These are phyloP conservation scores for Hypoxylon intermedium DNA, from an alignment of 495 filamentous ascomycete species.

Conservation along the genomic window DNA sequence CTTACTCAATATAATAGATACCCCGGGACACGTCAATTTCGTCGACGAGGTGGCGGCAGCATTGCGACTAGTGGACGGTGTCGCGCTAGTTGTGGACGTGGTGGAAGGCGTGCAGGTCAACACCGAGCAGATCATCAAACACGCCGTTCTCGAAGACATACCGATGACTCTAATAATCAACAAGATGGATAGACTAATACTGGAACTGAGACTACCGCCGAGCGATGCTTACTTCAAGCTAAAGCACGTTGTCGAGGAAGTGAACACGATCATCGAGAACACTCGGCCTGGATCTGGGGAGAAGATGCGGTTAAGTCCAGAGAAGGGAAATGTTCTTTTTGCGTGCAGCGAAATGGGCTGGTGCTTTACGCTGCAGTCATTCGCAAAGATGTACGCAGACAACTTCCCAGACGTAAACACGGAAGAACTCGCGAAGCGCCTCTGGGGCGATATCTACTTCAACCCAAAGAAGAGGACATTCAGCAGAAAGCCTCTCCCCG, in stretches of 20 bases:
- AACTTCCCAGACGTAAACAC: conserved; percentile 81
- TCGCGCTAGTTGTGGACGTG: conserved; percentile 92
- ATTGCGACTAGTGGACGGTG: conserved; percentile 85
- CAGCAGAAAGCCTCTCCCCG: conserved; percentile 73
- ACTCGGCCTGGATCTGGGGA: conserved; percentile 84
- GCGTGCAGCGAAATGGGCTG: conserved; percentile 92
- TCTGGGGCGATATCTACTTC: conserved; percentile 98
- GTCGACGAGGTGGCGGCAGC: conserved; percentile 94
- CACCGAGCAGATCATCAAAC: conserved; percentile 95
- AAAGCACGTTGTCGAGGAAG: conserved; percentile 96
- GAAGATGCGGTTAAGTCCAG: conserved; percentile 82
- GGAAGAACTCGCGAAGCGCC: conserved; percentile 75
- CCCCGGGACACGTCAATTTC: conserved; percentile 97
- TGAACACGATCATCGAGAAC: conserved; percentile 93
- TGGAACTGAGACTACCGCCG: conserved; percentile 94
- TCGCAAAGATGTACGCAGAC: conserved; percentile 94
- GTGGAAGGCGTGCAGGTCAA: conserved; percentile 98
- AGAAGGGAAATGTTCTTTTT: conserved; percentile 97
- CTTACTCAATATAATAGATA: conserved; percentile 92
- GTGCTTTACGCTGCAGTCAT: conserved; percentile 93
- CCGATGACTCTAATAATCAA: conserved; percentile 91
- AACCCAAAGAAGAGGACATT: conserved; percentile 90
- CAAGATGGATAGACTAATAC: conserved; percentile 94
- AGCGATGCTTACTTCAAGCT: conserved; percentile 98
- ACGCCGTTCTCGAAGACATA: conserved; percentile 88